Evolutionary conservation across 2,329 filamentous ascomycete species (phyloP).

Genomic region (Penicillium corylophilum): DNA sequence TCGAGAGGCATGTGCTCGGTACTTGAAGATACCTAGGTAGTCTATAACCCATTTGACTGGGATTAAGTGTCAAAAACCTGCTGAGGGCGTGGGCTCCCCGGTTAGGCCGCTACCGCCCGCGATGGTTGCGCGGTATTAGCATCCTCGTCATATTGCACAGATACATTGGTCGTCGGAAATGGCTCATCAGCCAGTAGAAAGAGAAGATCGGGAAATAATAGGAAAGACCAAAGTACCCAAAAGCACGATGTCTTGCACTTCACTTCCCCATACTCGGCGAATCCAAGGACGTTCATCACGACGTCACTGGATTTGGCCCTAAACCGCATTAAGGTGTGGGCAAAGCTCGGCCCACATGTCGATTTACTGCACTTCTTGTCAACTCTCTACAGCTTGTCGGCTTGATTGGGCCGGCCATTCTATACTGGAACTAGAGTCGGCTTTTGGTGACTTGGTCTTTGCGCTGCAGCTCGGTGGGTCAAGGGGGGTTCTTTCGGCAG

Average conservation of each 20-base stretch:
- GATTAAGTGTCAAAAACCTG: not conserved
- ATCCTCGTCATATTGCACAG: not conserved
- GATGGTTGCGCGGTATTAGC: not conserved
- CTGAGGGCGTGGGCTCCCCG: not conserved
- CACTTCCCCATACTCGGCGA: not conserved
- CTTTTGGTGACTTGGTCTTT: conserved; percentile 1
- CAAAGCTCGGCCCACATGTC: conserved; percentile 28
- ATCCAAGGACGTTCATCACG: conserved; percentile 24
- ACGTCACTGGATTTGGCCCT: conserved; percentile 31
- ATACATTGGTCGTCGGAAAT: not conserved
- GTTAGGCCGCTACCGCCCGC: not conserved
- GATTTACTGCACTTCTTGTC: conserved; percentile 12
- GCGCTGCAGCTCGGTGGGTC: conserved; percentile 9
- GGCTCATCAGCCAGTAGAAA: not conserved
- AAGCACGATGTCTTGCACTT: not conserved
- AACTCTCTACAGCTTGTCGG: conserved; percentile 8
- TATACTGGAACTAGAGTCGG: not conserved
- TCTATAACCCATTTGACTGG: not conserved
- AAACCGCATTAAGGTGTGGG: conserved; percentile 20
- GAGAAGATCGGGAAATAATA: too few species aligned
- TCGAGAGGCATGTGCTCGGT: not conserved
- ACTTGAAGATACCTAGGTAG: not conserved
- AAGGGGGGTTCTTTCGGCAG: conserved; percentile 1
- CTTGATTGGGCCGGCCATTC: conserved; percentile 5
- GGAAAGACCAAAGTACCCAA: not conserved